Conservation (phyloP, 495 filamentous ascomycete species). For the Pyrenula massariospora region DNA sequence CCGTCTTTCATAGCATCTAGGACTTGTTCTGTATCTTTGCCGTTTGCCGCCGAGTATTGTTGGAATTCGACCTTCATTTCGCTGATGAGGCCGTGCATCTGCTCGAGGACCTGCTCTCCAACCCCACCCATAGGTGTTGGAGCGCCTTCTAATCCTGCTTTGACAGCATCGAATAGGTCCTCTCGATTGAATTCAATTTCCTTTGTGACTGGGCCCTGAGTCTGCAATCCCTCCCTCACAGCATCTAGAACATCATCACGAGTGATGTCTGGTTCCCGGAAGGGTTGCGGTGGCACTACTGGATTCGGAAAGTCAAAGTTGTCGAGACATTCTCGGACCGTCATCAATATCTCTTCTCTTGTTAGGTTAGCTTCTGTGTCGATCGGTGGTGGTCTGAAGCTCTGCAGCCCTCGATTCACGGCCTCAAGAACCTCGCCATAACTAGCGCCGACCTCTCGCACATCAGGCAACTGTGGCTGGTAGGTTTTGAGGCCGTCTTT, state of each 20-base stretch:
- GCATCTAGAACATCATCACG: slow-evolving; percentile 43
- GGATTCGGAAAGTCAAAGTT: slow-evolving; percentile 52
- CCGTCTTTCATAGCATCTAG: slow-evolving; percentile 79
- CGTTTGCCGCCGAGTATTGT: slow-evolving; percentile 61
- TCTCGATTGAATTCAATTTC: slow-evolving; percentile 53
- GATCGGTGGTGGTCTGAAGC: slow-evolving; percentile 59
- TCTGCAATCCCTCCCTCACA: slow-evolving; percentile 44
- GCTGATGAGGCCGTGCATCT: slow-evolving; percentile 63
- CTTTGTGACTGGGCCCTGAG: slow-evolving; percentile 30
- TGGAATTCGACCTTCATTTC: slow-evolving; percentile 64
- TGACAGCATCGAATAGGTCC: slow-evolving; percentile 55
- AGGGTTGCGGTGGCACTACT: background rate
- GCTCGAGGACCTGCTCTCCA: slow-evolving; percentile 57
- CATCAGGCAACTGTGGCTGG: slow-evolving; percentile 36
- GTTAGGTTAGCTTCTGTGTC: slow-evolving; percentile 57
- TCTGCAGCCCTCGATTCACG: slow-evolving; percentile 69
- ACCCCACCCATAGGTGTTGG: slow-evolving; percentile 33
- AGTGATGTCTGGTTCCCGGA: slow-evolving; percentile 21
- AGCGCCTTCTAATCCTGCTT: slow-evolving; percentile 43
- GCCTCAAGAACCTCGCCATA: slow-evolving; percentile 72
- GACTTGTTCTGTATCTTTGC: slow-evolving; percentile 68
- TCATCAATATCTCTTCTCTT: slow-evolving; percentile 62
- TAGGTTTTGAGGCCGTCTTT: slow-evolving; percentile 73
- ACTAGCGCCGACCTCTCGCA: slow-evolving; percentile 41
- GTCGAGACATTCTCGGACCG: slow-evolving; percentile 66